Evolutionary conservation across 805 yeast species (phyloP).

Genomic region (Yarrowia divulgata): DNA sequence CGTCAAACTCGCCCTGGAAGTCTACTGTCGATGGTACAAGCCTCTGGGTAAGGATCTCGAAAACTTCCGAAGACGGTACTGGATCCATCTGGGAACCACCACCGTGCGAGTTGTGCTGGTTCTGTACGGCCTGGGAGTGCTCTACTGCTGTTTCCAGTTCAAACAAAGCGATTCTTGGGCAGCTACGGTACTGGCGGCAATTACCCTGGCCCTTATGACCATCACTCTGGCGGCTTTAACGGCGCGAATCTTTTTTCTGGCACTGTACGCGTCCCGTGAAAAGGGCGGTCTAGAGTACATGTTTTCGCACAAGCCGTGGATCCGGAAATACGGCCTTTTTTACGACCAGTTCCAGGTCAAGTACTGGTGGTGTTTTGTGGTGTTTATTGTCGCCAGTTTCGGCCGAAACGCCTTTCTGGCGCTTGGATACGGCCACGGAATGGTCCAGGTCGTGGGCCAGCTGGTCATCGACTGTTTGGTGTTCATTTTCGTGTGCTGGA

Average conservation of each 20-base stretch:
- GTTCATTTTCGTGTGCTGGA: constrained; percentile 42
- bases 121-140: constrained; percentile 50
- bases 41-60: constrained; percentile 40
- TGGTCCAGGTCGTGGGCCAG: constrained; percentile 50
- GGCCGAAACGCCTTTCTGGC: constrained; percentile 50
- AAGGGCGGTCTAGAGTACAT: constrained; percentile 45
- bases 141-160: constrained; percentile 49
- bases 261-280: constrained; percentile 44
- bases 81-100: constrained; percentile 44
- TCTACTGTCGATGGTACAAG: constrained; percentile 39
- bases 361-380: constrained; percentile 51
- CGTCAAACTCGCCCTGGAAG: constrained; percentile 46
- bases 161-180: constrained; percentile 50
- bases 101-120: constrained; percentile 47
- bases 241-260: constrained; percentile 46
- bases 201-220: constrained; percentile 47
- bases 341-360: constrained; percentile 49
- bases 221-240: constrained; percentile 45
- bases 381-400: constrained; percentile 44
- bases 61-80: constrained; percentile 46
- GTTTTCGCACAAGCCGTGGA: constrained; percentile 49
- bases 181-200: constrained; percentile 47
- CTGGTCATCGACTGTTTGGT: constrained; percentile 47
- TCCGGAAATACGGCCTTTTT: constrained; percentile 49
- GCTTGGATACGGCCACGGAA: constrained; percentile 49